These are phyloP conservation scores for Taiozyma sp. DNA, from an alignment of 1,139 yeast species.

Conservation along the genomic window DNA sequence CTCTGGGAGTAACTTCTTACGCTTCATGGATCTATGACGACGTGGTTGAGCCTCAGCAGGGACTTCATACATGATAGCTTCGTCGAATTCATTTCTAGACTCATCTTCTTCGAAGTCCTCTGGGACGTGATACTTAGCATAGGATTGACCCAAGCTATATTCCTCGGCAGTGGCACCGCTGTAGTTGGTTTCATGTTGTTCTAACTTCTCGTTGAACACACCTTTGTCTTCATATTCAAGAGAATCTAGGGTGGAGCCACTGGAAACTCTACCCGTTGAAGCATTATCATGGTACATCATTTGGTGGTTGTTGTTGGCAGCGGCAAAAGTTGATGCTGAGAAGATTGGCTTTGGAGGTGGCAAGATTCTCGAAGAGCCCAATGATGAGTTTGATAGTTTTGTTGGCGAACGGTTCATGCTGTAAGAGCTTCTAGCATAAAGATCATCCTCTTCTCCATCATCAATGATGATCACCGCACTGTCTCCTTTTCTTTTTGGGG, in stretches of 20 bases:
- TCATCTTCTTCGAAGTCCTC: constrained; percentile 26
- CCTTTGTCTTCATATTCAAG: constrained; percentile 19
- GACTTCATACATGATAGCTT: constrained; percentile 27
- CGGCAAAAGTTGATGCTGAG: constrained; percentile 56
- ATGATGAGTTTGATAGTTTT: constrained; percentile 28
- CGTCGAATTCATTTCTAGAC: constrained; percentile 21
- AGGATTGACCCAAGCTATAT: constrained; percentile 17
- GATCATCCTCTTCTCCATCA: constrained; percentile 34
- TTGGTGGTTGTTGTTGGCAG: constrained; percentile 35
- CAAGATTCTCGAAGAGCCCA: constrained; percentile 41
- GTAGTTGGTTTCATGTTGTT: constrained; percentile 26
- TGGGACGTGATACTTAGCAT: constrained; percentile 4
- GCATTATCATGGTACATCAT: neutral
- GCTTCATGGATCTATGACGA: constrained; percentile 50
- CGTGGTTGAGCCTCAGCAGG: constrained; percentile 50
- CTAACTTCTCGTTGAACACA: constrained; percentile 20
- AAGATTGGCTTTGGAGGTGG: constrained; percentile 65
- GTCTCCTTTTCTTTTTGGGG: constrained; percentile 54
- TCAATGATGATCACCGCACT: constrained; percentile 43
- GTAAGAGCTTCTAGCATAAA: constrained; percentile 6
- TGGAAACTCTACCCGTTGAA: constrained; percentile 14
- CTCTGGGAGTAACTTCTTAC: constrained; percentile 61
- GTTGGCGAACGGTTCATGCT: constrained; percentile 25
- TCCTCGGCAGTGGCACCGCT: constrained; percentile 33
- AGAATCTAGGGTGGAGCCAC: constrained; percentile 19